Conservation (phyloP, 2,329 filamentous ascomycete species). For the Nemania abortiva region DNA sequence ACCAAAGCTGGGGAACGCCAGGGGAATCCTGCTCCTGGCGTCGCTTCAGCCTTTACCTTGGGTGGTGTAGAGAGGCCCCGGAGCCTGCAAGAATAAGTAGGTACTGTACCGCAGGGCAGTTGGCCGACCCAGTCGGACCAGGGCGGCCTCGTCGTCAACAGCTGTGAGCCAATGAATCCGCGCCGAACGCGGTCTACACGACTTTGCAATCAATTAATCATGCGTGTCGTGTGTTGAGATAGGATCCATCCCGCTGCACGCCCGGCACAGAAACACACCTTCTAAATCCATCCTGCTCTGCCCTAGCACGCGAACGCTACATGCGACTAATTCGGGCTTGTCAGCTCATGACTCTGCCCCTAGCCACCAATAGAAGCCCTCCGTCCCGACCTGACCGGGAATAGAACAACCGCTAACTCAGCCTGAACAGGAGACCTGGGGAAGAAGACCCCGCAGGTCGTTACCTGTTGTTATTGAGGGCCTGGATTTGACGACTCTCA, state of each 20-base stretch:
- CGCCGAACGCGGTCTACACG: slow-evolving; percentile 55
- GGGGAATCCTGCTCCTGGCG: slow-evolving; percentile 42
- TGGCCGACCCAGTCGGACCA: slow-evolving; percentile 48
- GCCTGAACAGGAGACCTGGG: slow-evolving; percentile 38
- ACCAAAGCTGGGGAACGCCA: slow-evolving; percentile 29
- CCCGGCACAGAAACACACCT: slow-evolving; percentile 38
- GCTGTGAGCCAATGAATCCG: slow-evolving; percentile 52
- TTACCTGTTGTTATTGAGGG: slow-evolving; percentile 16
- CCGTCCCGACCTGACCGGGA: slow-evolving; percentile 26
- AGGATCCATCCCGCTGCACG: slow-evolving; percentile 47
- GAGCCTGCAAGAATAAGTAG: slow-evolving; percentile 48
- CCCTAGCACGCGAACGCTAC: slow-evolving; percentile 37
- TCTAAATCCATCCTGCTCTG: slow-evolving; percentile 40
- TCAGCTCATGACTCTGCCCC: slow-evolving; percentile 33
- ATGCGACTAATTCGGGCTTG: slow-evolving; percentile 32
- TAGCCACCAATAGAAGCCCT: slow-evolving; percentile 29
- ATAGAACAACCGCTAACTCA: slow-evolving; percentile 32
- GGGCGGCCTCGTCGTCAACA: slow-evolving; percentile 44
- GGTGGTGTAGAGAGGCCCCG: slow-evolving; percentile 18
- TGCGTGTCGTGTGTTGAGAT: slow-evolving; percentile 54
- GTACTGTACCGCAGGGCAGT: slow-evolving; percentile 42
- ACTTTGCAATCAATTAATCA: slow-evolving; percentile 55
- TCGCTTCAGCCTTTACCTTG: slow-evolving; percentile 48
- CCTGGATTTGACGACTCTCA: slow-evolving; percentile 34
- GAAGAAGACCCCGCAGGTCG: slow-evolving; percentile 30